A percentile compares a stretch with the other conserved stretches of the same genome.
These are phyloP conservation scores for Fraxinus paxiana DNA, from an alignment of 305 asterid genomes.

Conservation along the genomic window DNA sequence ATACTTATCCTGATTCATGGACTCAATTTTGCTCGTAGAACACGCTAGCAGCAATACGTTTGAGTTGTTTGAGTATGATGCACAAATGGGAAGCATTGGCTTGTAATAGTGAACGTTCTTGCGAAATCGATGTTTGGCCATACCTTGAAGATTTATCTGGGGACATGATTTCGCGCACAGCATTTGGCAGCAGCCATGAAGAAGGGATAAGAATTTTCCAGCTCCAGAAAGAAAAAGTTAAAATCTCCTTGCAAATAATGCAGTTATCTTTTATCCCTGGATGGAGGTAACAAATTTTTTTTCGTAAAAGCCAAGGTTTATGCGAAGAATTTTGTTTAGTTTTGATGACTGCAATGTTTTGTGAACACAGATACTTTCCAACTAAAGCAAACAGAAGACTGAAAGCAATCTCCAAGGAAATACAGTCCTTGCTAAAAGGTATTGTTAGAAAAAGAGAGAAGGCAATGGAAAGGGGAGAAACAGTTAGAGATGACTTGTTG, in stretches of 20 bases:
- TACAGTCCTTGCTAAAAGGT: slow-evolving; percentile 28
- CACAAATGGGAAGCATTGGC: slow-evolving; percentile 39
- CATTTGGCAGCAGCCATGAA: slow-evolving; percentile 44
- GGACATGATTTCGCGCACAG: slow-evolving; percentile 51
- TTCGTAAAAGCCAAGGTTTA: neutral
- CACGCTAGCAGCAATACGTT: slow-evolving; percentile 32
- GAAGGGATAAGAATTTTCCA: slow-evolving; percentile 44
- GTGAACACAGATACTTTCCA: slow-evolving; percentile 38
- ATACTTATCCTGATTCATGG: no score
- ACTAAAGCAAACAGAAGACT: slow-evolving; percentile 39
- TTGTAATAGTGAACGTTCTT: neutral
- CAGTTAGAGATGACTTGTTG: slow-evolving; percentile 28
- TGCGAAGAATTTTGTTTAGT: neutral
- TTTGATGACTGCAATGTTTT: neutral
- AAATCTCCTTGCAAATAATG: slow-evolving; percentile 14
- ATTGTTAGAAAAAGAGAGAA: slow-evolving; percentile 34
- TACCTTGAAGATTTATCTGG: slow-evolving; percentile 33
- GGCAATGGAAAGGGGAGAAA: slow-evolving; percentile 35
- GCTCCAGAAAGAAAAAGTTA: slow-evolving; percentile 31
- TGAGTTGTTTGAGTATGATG: slow-evolving; percentile 35
- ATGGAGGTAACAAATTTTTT: slow-evolving; percentile 23
- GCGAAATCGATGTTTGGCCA: slow-evolving; percentile 52
- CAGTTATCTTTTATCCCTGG: slow-evolving; percentile 26
- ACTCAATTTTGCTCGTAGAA: slow-evolving; percentile 20
- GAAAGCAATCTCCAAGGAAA: slow-evolving; percentile 25